Evolutionary conservation across 2,329 filamentous ascomycete genomes (phyloP).

Genomic region (Alternaria conjuncta): DNA sequence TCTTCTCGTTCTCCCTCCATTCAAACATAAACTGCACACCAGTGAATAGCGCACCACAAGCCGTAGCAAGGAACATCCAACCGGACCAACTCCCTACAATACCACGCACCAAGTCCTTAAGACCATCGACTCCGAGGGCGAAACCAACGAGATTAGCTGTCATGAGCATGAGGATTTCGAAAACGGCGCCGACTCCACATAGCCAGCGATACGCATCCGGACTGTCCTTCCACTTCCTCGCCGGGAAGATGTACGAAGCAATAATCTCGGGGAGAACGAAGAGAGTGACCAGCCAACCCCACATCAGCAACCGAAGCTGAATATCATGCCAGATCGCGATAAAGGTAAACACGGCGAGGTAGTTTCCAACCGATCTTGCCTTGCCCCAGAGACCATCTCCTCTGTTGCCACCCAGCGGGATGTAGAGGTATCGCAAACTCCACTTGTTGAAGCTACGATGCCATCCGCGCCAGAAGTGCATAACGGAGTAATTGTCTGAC

Average conservation of each 20-base stretch:
- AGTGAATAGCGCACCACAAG: slow-evolving; percentile 79
- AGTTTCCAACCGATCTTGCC: slow-evolving; percentile 72
- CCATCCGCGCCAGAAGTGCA: slow-evolving; percentile 96
- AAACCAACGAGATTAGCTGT: slow-evolving; percentile 93
- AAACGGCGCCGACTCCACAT: slow-evolving; percentile 79
- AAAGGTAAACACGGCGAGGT: slow-evolving; percentile 89
- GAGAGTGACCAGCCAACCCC: slow-evolving; percentile 95
- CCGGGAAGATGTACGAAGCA: slow-evolving; percentile 74
- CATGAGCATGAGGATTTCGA: slow-evolving; percentile 94
- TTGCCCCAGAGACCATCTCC: slow-evolving; percentile 49
- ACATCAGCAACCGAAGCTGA: slow-evolving; percentile 84
- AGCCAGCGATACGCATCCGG: slow-evolving; percentile 80
- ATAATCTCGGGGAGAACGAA: slow-evolving; percentile 91
- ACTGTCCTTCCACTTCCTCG: slow-evolving; percentile 69
- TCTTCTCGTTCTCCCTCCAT: slow-evolving; percentile 81
- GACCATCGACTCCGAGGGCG: slow-evolving; percentile 86
- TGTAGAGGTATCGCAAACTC: slow-evolving; percentile 91
- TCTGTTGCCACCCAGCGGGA: slow-evolving; percentile 79
- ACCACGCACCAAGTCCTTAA: slow-evolving; percentile 75
- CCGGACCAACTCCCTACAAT: slow-evolving; percentile 81
- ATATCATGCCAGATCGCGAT: slow-evolving; percentile 99
- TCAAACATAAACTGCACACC: slow-evolving; percentile 97
- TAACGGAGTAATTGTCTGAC: slow-evolving; percentile 88
- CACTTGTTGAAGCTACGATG: slow-evolving; percentile 95
- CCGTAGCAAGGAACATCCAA: slow-evolving; percentile 72